Evolutionary conservation across 768 basidiomycete species (phyloP).

Genomic region (Russula brevipes): DNA sequence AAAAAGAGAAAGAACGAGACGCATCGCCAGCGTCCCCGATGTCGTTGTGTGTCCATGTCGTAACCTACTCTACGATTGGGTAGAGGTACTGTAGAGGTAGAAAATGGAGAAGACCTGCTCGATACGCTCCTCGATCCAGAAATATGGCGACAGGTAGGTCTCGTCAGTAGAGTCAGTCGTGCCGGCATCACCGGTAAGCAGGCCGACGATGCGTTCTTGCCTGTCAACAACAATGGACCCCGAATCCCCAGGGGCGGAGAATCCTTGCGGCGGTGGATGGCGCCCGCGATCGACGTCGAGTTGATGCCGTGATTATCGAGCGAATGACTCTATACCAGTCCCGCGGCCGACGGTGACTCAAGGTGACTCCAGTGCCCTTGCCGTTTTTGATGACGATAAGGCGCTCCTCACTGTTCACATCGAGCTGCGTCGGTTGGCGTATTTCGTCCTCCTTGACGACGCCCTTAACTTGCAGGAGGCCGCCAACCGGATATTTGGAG

Average conservation of each 20-base stretch:
- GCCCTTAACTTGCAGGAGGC: constrained; percentile 28
- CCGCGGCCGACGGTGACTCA: constrained; percentile 22
- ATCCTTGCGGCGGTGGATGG: constrained; percentile 25
- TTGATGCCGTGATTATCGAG: not conserved
- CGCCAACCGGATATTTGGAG: constrained; percentile 2
- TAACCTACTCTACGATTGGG: not conserved
- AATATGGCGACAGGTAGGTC: constrained; percentile 28
- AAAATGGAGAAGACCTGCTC: not conserved
- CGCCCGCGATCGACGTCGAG: constrained; percentile 18
- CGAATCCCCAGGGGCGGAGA: constrained; percentile 32
- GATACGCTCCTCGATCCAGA: not conserved
- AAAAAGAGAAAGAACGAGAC: not conserved
- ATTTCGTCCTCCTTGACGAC: constrained; percentile 32
- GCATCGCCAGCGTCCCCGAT: not conserved
- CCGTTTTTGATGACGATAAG: constrained; percentile 38
- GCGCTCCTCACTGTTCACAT: constrained; percentile 28
- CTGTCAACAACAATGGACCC: constrained; percentile 29
- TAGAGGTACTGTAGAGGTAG: constrained; percentile 12
- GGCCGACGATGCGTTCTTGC: constrained; percentile 26
- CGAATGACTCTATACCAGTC: not conserved
- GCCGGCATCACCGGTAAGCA: constrained; percentile 30
- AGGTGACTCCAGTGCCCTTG: constrained; percentile 21
- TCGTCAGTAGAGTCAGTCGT: constrained; percentile 25
- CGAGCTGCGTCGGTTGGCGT: constrained; percentile 27
- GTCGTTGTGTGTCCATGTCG: not conserved